phyloP scores from a whole-genome alignment of 2,329 filamentous ascomycete genomes.

The Alternaria solani region DNA sequence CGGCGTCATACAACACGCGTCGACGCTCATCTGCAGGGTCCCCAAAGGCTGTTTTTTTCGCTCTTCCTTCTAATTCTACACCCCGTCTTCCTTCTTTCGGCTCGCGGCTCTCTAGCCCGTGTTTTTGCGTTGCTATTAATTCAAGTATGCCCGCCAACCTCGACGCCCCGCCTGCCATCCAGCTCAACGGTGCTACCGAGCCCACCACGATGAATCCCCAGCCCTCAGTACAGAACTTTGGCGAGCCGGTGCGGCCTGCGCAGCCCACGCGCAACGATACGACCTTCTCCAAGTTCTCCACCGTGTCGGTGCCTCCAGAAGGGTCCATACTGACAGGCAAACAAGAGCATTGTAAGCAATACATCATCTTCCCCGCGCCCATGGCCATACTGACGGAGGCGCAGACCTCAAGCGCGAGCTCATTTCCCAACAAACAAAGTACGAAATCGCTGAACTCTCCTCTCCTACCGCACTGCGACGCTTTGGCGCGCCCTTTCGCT shows the following conservation, averaged over 20 bases:
- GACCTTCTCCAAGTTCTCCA: constrained; percentile 51
- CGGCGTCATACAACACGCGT: constrained; percentile 44
- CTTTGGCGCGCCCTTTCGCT: constrained; percentile 95
- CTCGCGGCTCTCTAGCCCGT: constrained; percentile 15
- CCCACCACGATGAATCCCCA: constrained; percentile 42
- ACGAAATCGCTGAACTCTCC: constrained; percentile 91
- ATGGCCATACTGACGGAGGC: constrained; percentile 12
- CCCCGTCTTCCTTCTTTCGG: constrained; percentile 9
- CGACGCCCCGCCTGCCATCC: constrained; percentile 38
- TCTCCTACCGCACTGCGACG: constrained; percentile 92
- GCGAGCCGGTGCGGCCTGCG: constrained; percentile 33
- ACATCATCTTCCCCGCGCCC: constrained; percentile 3
- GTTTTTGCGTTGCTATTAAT: constrained; percentile 15
- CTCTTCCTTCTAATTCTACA: constrained; percentile 9
- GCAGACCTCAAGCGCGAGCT: constrained; percentile 95
- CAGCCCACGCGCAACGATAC: constrained; percentile 38
- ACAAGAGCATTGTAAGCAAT: constrained; percentile 87
- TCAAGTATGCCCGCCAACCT: constrained; percentile 35
- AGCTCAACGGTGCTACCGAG: constrained; percentile 44
- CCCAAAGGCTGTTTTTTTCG: constrained; percentile 6
- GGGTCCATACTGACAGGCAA: constrained; percentile 83
- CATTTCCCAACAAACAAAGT: constrained; percentile 85
- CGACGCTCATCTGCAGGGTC: constrained; percentile 16
- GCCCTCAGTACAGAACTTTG: constrained; percentile 29
- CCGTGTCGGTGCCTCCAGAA: constrained; percentile 58